Evolutionary conservation across 2,329 filamentous ascomycete genomes (phyloP).

Genomic region (Pleoardoris graminearum): DNA sequence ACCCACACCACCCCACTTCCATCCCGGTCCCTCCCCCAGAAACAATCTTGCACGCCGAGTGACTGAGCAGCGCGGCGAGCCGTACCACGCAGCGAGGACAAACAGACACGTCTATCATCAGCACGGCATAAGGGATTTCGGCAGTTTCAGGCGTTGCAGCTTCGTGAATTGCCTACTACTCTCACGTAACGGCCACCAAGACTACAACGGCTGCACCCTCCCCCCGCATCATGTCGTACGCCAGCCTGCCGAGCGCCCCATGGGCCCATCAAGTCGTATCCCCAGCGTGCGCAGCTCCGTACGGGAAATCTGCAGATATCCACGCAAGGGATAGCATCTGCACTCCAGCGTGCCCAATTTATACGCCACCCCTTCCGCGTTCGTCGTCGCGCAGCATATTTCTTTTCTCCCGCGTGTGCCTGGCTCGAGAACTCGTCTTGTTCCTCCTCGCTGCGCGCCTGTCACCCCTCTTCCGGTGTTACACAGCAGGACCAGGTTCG

Average conservation of each 20-base stretch:
- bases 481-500: slow-evolving; percentile 10
- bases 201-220: no score
- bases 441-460: not conserved
- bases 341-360: not conserved
- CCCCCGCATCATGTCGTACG: not conserved
- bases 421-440: slow-evolving; percentile 2
- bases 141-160: no score
- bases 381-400: not conserved
- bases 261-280: not conserved
- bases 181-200: no score
- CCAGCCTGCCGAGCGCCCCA: not conserved
- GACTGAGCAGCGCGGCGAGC: not conserved
- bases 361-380: slow-evolving; percentile 1
- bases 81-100: no score
- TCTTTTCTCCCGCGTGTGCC: not conserved
- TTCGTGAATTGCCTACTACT: no score
- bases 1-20: not conserved
- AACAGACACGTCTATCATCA: no score
- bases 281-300: not conserved
- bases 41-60: not conserved
- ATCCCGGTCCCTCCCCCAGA: not conserved
- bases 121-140: no score
- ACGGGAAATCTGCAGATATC: not conserved
- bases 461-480: not conserved
- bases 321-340: not conserved